phyloP scores from a whole-genome alignment of 192 early-diverging fungal species.

The Cladochytrium replicatum region DNA sequence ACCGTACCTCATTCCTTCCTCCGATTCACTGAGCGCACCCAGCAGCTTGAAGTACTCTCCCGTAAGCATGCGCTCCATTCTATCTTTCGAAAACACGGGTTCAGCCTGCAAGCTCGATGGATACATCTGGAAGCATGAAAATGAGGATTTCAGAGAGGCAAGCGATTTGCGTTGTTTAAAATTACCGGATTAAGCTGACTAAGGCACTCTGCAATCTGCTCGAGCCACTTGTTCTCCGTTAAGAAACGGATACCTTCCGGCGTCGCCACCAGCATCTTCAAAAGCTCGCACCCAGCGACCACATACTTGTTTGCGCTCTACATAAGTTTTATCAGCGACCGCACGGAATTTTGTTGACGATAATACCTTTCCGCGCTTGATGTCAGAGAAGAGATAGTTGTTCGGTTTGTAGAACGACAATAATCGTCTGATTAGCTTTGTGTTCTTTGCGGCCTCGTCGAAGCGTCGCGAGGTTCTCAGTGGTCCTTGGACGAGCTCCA shows the following conservation, averaged over 20 bases:
- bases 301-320: constrained; percentile 42
- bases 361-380: constrained; percentile 41
- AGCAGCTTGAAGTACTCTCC: constrained; percentile 72
- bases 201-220: constrained; percentile 64
- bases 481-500: constrained; percentile 68
- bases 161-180: not conserved
- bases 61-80: constrained; percentile 61
- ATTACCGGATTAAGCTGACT: constrained; percentile 63
- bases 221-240: constrained; percentile 55
- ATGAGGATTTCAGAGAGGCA: constrained; percentile 6
- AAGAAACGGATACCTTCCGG: constrained; percentile 61
- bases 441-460: constrained; percentile 61
- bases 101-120: constrained; percentile 33
- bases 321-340: not conserved
- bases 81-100: constrained; percentile 60
- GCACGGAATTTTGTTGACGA: not conserved
- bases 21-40: constrained; percentile 47
- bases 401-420: constrained; percentile 64
- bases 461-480: constrained; percentile 59
- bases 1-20: constrained; percentile 55
- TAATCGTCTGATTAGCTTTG: constrained; percentile 62
- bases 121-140: constrained; percentile 30
- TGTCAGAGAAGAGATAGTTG: constrained; percentile 60
- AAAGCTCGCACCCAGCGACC: constrained; percentile 56
- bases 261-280: constrained; percentile 51